Evolutionary conservation across 495 filamentous ascomycete species (phyloP).

Genomic region (Oidiodendron maius): DNA sequence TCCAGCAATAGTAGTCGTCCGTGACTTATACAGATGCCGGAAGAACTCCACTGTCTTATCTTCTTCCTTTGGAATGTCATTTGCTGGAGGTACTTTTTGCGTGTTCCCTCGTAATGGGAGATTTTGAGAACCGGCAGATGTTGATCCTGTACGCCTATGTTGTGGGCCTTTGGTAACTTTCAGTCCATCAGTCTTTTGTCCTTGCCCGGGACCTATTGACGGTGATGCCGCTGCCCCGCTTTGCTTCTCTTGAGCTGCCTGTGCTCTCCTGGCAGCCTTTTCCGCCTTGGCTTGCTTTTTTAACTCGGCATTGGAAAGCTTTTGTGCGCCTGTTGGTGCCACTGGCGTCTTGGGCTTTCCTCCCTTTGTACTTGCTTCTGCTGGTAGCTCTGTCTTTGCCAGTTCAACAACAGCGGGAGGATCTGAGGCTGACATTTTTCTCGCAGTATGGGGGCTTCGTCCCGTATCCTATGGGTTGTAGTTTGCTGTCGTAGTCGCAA

Average conservation of each 20-base stretch:
- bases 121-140: slow-evolving; percentile 20
- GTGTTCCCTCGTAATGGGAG: slow-evolving; percentile 25
- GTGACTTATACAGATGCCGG: slow-evolving; percentile 76
- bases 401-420: neutral
- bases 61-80: slow-evolving; percentile 41
- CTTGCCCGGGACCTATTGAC: neutral
- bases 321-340: slow-evolving; percentile 24
- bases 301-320: slow-evolving; percentile 60
- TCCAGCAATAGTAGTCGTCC: slow-evolving; percentile 64
- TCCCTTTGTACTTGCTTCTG: slow-evolving; percentile 3
- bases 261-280: slow-evolving; percentile 66
- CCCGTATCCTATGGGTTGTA: neutral
- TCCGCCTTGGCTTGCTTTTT: slow-evolving; percentile 77
- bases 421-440: slow-evolving; percentile 1
- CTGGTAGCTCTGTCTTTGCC: neutral
- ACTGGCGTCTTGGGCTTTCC: slow-evolving; percentile 28
- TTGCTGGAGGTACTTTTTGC: slow-evolving; percentile 31
- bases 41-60: slow-evolving; percentile 75
- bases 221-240: slow-evolving; percentile 12
- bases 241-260: slow-evolving; percentile 40
- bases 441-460: neutral
- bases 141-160: slow-evolving; percentile 24
- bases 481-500: neutral
- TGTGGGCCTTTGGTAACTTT: slow-evolving; percentile 23
- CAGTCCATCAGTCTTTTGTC: slow-evolving; percentile 34